phyloP scores from a whole-genome alignment of 2,329 filamentous ascomycete species.

The Davidsoniella virescens region DNA sequence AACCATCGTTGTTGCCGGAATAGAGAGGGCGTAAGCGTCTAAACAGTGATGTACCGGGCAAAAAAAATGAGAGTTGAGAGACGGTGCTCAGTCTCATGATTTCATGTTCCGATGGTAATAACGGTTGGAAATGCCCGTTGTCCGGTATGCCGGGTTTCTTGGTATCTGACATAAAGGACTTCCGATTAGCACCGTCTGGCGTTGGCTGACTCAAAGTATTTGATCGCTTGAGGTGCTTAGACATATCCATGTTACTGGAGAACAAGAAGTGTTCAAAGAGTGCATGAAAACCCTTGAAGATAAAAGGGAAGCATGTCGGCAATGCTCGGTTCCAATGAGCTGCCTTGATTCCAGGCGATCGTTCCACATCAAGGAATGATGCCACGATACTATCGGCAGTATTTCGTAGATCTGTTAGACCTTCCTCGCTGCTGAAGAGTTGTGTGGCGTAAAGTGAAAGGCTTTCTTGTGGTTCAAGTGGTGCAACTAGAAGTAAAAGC shows the following conservation, averaged over 20 bases:
- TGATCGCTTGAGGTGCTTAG: constrained; percentile 24
- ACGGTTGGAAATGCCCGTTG: constrained; percentile 26
- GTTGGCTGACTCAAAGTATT: not conserved
- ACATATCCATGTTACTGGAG: constrained; percentile 52
- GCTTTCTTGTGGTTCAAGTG: constrained; percentile 47
- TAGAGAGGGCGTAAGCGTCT: constrained; percentile 50
- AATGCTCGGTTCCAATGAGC: constrained; percentile 44
- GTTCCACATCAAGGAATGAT: constrained; percentile 49
- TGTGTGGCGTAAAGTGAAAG: constrained; percentile 44
- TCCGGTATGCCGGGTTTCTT: not conserved
- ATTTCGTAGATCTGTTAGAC: constrained; percentile 37
- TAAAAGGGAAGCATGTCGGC: constrained; percentile 42
- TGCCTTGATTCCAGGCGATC: constrained; percentile 45
- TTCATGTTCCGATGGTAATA: constrained; percentile 35
- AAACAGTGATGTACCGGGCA: constrained; percentile 49
- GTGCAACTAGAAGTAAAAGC: constrained; percentile 51
- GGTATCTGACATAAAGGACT: not conserved
- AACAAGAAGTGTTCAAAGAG: constrained; percentile 65
- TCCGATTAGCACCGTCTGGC: no score
- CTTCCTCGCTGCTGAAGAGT: constrained; percentile 27
- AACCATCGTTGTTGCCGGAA: constrained; percentile 53
- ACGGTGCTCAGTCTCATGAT: constrained; percentile 50
- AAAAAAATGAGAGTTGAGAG: constrained; percentile 58
- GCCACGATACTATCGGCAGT: constrained; percentile 50
- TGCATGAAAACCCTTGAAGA: constrained; percentile 51